Base-by-base conservation (phyloP, 192 early-diverging fungal genomes). In the Geranomyces michiganensis region DNA sequence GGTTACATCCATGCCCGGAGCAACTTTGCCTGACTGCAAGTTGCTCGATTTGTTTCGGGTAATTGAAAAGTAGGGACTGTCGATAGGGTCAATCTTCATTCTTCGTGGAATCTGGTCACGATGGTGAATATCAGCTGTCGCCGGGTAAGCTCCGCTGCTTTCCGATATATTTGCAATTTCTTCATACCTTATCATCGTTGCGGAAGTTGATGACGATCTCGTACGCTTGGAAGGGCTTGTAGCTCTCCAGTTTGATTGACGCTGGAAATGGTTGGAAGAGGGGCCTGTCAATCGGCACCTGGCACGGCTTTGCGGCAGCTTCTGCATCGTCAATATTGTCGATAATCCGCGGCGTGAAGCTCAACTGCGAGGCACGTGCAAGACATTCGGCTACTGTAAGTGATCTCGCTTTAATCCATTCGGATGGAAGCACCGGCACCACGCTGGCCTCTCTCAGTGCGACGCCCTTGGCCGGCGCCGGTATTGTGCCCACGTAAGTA, bases 1-100 rank as follows among this genome's bases (percentile, higher is more conserved):
- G 29, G 76, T 56, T 13, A 83, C 78, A 15, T 86, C 86, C 80
- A 88, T 89, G 44, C 87, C 87, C 13, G 87, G 86, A 17, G 87
- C 87, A 30, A 89, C 75, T 63, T 84, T 85, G 1, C 75, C 81
- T 12, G 85, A 83, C 24, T 76, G 80, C 26, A 84, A 56, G 17
- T 80, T 78, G 36, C 72, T 53, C 47, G 47, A 76, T 58, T 83
- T 81, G 44, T 61, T 43, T 17, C 83, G 78, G 26, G 49, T 61
- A 21, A 89, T 72, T 12, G 68, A 56, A 65, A 89, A 87, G 49
- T 77, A 74, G 6, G 79, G 72, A 56, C 74, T 76, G 21, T 82
- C 67, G 22, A 88, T 83, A n/a, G 76, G 79, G 49, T 86, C 82
- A 10, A 89, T n/a, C 60, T 65, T 44, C 30, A 89, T 44, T 36